phyloP scores from a whole-genome alignment of 2,329 filamentous ascomycete species.

The Dothideomycetes sp. region DNA sequence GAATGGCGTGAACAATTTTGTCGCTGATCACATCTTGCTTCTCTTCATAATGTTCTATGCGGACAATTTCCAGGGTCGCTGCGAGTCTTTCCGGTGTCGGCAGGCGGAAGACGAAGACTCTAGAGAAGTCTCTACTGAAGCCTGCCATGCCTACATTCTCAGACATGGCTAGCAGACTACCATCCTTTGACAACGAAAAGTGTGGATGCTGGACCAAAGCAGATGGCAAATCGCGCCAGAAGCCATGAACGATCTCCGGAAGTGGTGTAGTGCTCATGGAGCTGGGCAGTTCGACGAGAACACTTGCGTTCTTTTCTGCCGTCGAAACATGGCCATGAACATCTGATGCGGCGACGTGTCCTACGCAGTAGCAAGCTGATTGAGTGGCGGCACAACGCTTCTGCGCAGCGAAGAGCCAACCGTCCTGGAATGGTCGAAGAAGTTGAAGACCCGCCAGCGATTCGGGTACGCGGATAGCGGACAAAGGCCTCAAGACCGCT shows the following conservation, averaged over 20 bases:
- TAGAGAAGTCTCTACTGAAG: slow-evolving; percentile 15
- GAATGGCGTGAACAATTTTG: slow-evolving; percentile 2
- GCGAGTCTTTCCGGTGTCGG: slow-evolving; percentile 13
- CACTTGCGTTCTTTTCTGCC: slow-evolving; percentile 14
- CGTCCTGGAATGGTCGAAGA: slow-evolving; percentile 16
- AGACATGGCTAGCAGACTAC: slow-evolving; percentile 16
- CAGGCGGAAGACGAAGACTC: slow-evolving; percentile 19
- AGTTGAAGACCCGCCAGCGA: slow-evolving; percentile 17
- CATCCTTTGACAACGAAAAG: slow-evolving; percentile 15
- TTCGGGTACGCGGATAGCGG: not conserved
- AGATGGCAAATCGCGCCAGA: slow-evolving; percentile 21
- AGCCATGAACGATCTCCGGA: slow-evolving; percentile 14
- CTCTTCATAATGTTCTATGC: slow-evolving; percentile 2
- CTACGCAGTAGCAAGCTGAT: slow-evolving; percentile 15
- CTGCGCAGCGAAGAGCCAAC: slow-evolving; percentile 20
- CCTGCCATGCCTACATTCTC: slow-evolving; percentile 15
- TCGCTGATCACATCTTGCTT: not conserved
- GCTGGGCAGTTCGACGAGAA: slow-evolving; percentile 19
- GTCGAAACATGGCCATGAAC: slow-evolving; percentile 8
- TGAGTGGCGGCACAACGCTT: slow-evolving; percentile 18
- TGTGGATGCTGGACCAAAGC: slow-evolving; percentile 21
- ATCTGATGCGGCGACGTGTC: slow-evolving; percentile 15
- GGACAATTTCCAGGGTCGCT: slow-evolving; percentile 7
- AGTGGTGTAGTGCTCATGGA: slow-evolving; percentile 14
- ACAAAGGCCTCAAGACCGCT: not conserved